Evolutionary conservation across 768 basidiomycete species (phyloP), one percentile per base, ranked within the genome.

Genomic region (Mycena venus): DNA sequence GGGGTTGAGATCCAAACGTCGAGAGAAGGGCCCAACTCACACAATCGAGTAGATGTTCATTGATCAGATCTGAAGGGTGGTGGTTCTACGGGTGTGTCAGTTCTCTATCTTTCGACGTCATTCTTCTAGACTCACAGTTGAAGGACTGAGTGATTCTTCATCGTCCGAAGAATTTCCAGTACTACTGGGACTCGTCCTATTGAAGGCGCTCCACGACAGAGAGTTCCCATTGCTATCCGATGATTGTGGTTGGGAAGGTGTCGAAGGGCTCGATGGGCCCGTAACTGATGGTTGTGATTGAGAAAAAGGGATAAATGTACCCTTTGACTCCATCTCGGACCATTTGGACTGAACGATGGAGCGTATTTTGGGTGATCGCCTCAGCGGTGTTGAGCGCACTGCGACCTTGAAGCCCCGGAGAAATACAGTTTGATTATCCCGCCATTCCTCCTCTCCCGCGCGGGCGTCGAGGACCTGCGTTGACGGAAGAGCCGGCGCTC

Each of bases 351-450:
- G 31, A 2, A 65, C 62, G 25, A 72, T 65, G 2, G 49, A 47
- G 7, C 34, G 11, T 7, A 60, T 63, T 23, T 67, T 59, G 9
- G 40, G 10, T 1, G 55, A 7, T 14, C 53, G 44, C 32, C n/a
- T 53, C 4, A 73, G 36, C 6, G 44, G 29, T 1, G 15, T 36
- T 3, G 59, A 32, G 23, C 66, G 66, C 1, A 68, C 11, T 0
- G 69, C 59, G 31, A 77, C 66, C 31, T 77, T 77, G 65, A 61
- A 77, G 12, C 76, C 76, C 2, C 73, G 68, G 1, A 77, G n/a
- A 38, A 77, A 77, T 9, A 77, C 61, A 12, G 53, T 64, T 38
- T 77, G 76, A 40, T 77, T 77, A 14, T 70, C 47, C n/a, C 9
- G 4, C 60, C 59, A 63, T n/a, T n/a, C n/a, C 23, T 66, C 60